A percentile compares a stretch with the other conserved stretches of the same genome.
These are phyloP conservation scores for Ceratobasidium sp. DNA, from an alignment of 1,284 basidiomycete genomes.

Conservation along the genomic window DNA sequence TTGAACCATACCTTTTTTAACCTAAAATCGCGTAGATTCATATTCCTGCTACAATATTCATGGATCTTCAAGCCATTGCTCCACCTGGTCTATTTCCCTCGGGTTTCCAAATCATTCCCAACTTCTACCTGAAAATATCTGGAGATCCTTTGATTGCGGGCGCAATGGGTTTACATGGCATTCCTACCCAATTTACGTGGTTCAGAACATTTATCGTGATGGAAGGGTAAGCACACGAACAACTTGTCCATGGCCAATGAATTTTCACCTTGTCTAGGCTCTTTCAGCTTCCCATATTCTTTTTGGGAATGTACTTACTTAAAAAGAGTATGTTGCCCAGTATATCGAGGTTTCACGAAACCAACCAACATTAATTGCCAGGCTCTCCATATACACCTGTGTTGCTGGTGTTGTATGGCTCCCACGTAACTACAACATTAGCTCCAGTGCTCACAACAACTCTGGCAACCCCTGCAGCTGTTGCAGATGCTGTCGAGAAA, in stretches of 20 bases:
- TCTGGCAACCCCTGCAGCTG: constrained; percentile 24
- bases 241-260: constrained; percentile 21
- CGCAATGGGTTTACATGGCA: constrained; percentile 55
- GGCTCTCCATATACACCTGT: constrained; percentile 25
- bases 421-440: constrained; percentile 32
- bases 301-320: constrained; percentile 69
- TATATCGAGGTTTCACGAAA: background rate
- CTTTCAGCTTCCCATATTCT: constrained; percentile 80
- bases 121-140: constrained; percentile 59
- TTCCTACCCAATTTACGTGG: constrained; percentile 56
- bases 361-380: background rate
- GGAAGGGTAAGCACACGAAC: constrained; percentile 52
- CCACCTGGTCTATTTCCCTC: constrained; percentile 59
- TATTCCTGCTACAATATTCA: constrained; percentile 64
- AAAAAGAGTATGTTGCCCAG: constrained; percentile 60
- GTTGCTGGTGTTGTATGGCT: constrained; percentile 20
- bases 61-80: constrained; percentile 75
- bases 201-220: constrained; percentile 68
- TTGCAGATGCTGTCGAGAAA: background rate
- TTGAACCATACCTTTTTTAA: background rate
- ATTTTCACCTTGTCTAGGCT: constrained; percentile 50
- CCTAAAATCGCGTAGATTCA: constrained; percentile 61
- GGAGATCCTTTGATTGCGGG: constrained; percentile 70
- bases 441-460: constrained; percentile 23
- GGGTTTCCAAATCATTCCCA: constrained; percentile 47